Conservation (phyloP, 441 rosid genomes). For the Sinapis alba region DNA sequence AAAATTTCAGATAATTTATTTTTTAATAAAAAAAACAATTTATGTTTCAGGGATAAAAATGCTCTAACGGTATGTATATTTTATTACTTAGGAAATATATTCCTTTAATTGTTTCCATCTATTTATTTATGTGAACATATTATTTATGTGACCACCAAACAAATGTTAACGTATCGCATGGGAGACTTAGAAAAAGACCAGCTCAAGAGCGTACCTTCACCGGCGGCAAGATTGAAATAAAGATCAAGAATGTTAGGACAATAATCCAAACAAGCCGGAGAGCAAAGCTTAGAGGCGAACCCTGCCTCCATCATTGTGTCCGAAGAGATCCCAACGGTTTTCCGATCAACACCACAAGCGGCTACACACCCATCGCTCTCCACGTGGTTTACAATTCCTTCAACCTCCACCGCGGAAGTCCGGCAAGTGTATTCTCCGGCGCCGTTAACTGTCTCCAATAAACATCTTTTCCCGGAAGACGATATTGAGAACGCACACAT, state of each 20-base stretch:
- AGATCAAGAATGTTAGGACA: conserved; percentile 97
- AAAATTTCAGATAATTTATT: too few relatives aligned
- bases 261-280: conserved; percentile 62
- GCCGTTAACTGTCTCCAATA: conserved; percentile 67
- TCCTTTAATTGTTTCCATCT: neutral
- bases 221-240: conserved; percentile 88
- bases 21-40: too few relatives aligned
- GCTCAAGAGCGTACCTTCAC: conserved; percentile 66
- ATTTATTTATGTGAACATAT: neutral
- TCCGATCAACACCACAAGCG: conserved; percentile 86
- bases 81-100: neutral
- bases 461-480: conserved; percentile 82
- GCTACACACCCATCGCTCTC: conserved; percentile 80
- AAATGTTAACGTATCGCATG: neutral
- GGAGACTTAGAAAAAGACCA: neutral
- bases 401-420: conserved; percentile 84
- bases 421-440: conserved; percentile 68
- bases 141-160: neutral
- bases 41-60: too few relatives aligned
- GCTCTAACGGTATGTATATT: neutral
- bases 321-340: conserved; percentile 83
- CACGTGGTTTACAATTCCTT: conserved; percentile 65
- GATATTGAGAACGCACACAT: conserved; percentile 76
- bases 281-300: conserved; percentile 82
- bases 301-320: conserved; percentile 81